A percentile compares a stretch with the other conserved stretches of the same genome.
These are phyloP conservation scores for Aspergillus hiratsukae DNA, from an alignment of 2,329 filamentous ascomycete species.

Conservation along the genomic window DNA sequence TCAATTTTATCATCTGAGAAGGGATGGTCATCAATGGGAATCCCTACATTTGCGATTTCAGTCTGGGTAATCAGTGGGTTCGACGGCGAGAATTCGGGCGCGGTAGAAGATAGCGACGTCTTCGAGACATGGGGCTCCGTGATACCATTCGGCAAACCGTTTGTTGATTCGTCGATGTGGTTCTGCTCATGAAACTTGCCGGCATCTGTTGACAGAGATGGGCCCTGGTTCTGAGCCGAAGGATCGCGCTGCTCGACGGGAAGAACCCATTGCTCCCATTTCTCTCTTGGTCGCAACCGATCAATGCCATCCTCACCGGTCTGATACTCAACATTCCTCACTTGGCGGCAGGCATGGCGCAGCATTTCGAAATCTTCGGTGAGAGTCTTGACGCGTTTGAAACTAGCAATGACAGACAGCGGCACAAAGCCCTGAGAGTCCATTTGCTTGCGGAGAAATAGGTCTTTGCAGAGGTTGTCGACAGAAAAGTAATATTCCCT, in stretches of 20 bases:
- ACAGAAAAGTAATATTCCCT: conserved; percentile 96
- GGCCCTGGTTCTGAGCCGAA: conserved; percentile 69
- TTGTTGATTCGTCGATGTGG: conserved; percentile 26
- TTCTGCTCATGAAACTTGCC: conserved; percentile 35
- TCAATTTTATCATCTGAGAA: conserved; percentile 49
- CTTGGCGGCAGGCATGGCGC: conserved; percentile 69
- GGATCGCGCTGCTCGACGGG: conserved; percentile 66
- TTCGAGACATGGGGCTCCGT: conserved; percentile 37
- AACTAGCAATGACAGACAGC: conserved; percentile 72
- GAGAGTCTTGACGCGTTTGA: conserved; percentile 75
- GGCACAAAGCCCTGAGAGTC: conserved; percentile 90
- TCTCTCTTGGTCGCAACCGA: conserved; percentile 67
- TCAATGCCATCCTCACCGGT: conserved; percentile 73
- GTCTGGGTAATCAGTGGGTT: conserved; percentile 24
- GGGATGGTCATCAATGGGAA: conserved; percentile 31
- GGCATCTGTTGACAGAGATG: conserved; percentile 29
- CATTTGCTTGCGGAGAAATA: conserved; percentile 85
- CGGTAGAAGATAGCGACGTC: conserved; percentile 57
- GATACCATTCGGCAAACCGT: conserved; percentile 40
- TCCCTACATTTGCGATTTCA: conserved; percentile 36
- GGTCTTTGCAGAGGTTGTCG: conserved; percentile 90
- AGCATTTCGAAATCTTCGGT: conserved; percentile 69
- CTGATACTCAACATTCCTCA: conserved; percentile 68
- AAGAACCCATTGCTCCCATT: conserved; percentile 78
- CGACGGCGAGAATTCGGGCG: conserved; percentile 58